phyloP scores from a whole-genome alignment of 805 yeast genomes.

The Hanseniaspora pseudoguilliermondii region DNA sequence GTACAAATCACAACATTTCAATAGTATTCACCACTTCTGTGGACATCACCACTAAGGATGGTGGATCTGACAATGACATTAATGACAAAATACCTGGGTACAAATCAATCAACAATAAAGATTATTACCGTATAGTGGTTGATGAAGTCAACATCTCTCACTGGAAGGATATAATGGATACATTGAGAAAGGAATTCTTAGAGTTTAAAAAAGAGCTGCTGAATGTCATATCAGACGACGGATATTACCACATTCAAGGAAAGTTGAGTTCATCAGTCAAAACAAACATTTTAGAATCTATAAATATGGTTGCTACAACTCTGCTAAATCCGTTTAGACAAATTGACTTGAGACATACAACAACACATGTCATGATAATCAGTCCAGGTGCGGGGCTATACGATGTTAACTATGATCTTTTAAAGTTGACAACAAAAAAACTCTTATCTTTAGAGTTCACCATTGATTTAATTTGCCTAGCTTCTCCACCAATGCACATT shows the following conservation, averaged over 20 bases:
- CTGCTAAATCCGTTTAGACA: conserved; percentile 67
- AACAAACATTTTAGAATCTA: conserved; percentile 78
- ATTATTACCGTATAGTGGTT: conserved; percentile 85
- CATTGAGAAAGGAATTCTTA: conserved; percentile 71
- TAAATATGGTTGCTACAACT: conserved; percentile 68
- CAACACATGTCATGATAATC: conserved; percentile 76
- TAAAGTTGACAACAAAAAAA: conserved; percentile 62
- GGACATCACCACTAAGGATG: conserved; percentile 36
- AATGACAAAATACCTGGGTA: conserved; percentile 57
- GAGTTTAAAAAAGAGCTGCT: conserved; percentile 65
- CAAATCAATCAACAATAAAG: conserved; percentile 50
- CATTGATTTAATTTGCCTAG: conserved; percentile 74
- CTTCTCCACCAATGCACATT: conserved; percentile 83
- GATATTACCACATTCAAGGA: conserved; percentile 36
- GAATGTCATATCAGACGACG: conserved; percentile 28
- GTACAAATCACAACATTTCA: conserved; percentile 82
- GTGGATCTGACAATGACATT: conserved; percentile 26
- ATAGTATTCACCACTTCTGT: conserved; percentile 76
- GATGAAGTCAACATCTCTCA: conserved; percentile 81
- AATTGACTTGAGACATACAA: conserved; percentile 76
- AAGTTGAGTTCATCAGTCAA: conserved; percentile 73
- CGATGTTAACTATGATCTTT: conserved; percentile 73
- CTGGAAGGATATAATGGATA: conserved; percentile 89
- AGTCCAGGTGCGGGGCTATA: conserved; percentile 90
- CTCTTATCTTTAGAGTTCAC: conserved; percentile 71